Evolutionary conservation across 148 eudicot genomes (phyloP), one percentile per base, ranked within the genome.

Genomic region (Amaranthus cruentus): DNA sequence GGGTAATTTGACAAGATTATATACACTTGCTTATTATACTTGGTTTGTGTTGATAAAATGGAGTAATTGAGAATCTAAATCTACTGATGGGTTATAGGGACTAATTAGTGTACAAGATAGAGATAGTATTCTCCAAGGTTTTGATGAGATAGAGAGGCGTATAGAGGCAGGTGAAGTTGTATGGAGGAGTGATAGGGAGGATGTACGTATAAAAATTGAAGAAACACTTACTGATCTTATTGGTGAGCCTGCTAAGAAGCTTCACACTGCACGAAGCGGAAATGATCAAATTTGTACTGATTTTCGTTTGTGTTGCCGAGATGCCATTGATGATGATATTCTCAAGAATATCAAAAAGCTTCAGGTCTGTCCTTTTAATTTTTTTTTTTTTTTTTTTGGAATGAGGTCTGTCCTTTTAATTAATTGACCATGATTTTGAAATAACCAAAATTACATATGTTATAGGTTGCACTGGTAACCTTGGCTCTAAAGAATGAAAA

Each of bases 171-270:
- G 99, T 10, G 77, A 96, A 78, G 92, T 92, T 80, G 82, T 57
- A 50, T 96, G 99, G 99, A 88, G 99, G 81, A 83, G 91, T 65
- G 99, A 96, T 69, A 90, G 99, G 78, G 99, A 96, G 81, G 99
- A 96, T 73, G 99, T 96, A 58, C 99, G 92, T 81, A 96, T 96
- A 97, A 96, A 96, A 84, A 96, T 96, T 80, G 99, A 96, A 83
- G 99, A 97, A 15, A 87, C 96, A 7, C 94, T 96, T 47, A 96
- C 97, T 67, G 99, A 96, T 85, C 76, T 96, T 72, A 87, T 96
- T 80, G 99, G 99, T 12, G 99, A 96, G 72, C 94, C 99, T 76
- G 99, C 97, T n/a, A 96, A 92, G 87, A 96, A 96, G 86, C 99
- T 96, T 47, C 99, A 96, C 74, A 96, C 99, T 8, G 97, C 99